These are phyloP conservation scores for Neofusicoccum kwambonambiense DNA, from an alignment of 2,329 filamentous ascomycete species.

Conservation along the genomic window DNA sequence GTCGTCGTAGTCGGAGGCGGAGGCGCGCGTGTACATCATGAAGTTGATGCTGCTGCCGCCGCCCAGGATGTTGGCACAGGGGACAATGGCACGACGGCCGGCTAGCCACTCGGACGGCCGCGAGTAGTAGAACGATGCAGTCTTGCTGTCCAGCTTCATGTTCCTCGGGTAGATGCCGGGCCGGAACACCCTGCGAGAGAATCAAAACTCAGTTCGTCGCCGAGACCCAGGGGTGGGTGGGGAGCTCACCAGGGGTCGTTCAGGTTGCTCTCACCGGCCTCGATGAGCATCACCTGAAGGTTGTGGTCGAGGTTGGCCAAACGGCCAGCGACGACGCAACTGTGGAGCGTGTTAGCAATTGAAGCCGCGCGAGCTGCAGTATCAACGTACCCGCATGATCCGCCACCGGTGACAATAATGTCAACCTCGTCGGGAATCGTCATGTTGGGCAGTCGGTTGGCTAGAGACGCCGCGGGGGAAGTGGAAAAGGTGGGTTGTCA, in stretches of 20 bases:
- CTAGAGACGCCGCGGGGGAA: not conserved
- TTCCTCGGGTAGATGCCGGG: slow-evolving; percentile 76
- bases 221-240: not conserved
- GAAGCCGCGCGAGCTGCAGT: no score
- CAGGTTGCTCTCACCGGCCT: slow-evolving; percentile 69
- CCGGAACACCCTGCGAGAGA: slow-evolving; percentile 61
- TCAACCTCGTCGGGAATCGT: slow-evolving; percentile 75
- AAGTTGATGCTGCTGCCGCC: slow-evolving; percentile 76
- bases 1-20: slow-evolving; percentile 72
- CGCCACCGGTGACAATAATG: slow-evolving; percentile 76
- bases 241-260: slow-evolving; percentile 65
- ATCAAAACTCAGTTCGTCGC: not conserved
- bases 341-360: slow-evolving; percentile 23
- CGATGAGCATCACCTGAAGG: slow-evolving; percentile 68
- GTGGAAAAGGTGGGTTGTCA: not conserved
- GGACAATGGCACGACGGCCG: slow-evolving; percentile 71
- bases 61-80: slow-evolving; percentile 69
- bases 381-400: slow-evolving; percentile 59
- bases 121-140: slow-evolving; percentile 78
- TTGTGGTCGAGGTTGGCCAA: slow-evolving; percentile 75
- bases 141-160: slow-evolving; percentile 79
- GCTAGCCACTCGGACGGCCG: slow-evolving; percentile 70
- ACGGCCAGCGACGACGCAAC: slow-evolving; percentile 52
- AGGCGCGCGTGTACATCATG: slow-evolving; percentile 75
- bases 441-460: slow-evolving; percentile 39